These are phyloP conservation scores for Fusarium bulbicola DNA, from an alignment of 2,329 filamentous ascomycete genomes.

Conservation along the genomic window DNA sequence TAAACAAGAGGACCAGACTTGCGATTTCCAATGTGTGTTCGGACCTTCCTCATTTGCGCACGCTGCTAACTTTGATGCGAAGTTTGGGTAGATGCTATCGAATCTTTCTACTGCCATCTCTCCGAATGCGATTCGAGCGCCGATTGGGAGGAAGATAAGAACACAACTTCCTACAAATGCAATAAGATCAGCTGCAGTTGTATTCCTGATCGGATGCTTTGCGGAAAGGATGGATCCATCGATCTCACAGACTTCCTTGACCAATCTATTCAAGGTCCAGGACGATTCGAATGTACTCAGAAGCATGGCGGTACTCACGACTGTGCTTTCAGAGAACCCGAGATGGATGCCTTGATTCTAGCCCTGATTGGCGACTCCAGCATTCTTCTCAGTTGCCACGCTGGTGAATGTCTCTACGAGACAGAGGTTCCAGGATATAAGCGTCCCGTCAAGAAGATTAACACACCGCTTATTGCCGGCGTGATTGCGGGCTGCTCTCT, in stretches of 20 bases:
- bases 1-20: slow-evolving; percentile 75
- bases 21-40: slow-evolving; percentile 90
- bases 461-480: slow-evolving; percentile 93
- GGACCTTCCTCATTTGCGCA: neutral
- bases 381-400: slow-evolving; percentile 82
- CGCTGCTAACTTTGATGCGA: slow-evolving; percentile 17
- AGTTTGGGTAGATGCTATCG: slow-evolving; percentile 94
- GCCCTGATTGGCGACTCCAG: slow-evolving; percentile 90
- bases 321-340: slow-evolving; percentile 89
- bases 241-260: slow-evolving; percentile 91
- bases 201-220: slow-evolving; percentile 91
- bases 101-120: slow-evolving; percentile 96
- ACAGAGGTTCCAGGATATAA: slow-evolving; percentile 93
- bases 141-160: slow-evolving; percentile 73
- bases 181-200: slow-evolving; percentile 87
- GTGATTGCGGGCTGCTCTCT: slow-evolving; percentile 88
- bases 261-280: slow-evolving; percentile 85
- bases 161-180: slow-evolving; percentile 87
- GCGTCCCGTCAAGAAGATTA: slow-evolving; percentile 90
- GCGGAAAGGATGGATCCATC: slow-evolving; percentile 88
- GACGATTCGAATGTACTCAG: slow-evolving; percentile 79
- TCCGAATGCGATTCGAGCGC: slow-evolving; percentile 80
- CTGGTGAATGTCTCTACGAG: slow-evolving; percentile 92
- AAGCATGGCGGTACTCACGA: slow-evolving; percentile 69
- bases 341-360: slow-evolving; percentile 90